Evolutionary conservation across 2,329 filamentous ascomycete genomes (phyloP), one percentile per base, ranked within the genome.

Genomic region (Apiospora marii): DNA sequence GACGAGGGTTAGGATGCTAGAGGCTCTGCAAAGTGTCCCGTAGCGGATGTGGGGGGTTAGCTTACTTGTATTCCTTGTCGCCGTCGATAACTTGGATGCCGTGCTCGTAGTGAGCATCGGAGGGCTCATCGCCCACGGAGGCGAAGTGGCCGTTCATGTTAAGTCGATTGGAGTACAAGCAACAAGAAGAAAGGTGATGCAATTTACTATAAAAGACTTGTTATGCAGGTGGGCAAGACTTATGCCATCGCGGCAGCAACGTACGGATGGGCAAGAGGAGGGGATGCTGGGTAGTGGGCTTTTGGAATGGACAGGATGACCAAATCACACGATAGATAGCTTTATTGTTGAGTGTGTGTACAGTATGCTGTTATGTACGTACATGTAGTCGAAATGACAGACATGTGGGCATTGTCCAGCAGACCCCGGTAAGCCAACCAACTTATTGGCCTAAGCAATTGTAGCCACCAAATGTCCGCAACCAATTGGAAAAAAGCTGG

Each of bases 1-100:
- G 41, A 19, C 10, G 12, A 13, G 76, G 70, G 67, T 61, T 53
- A 69, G 30, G 68, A 73, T 61, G 58, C 44, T 19, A 68, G 69
- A 73, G 37, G 49, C 24, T 30, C 5, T 16, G 48, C 44, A 37
- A 67, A 68, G 68, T 44, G 74, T 73, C 70, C 41, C 41, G 69
- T 53, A 71, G 19, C n/a, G 30, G 14, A 61, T 19, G 58, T 14
- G 58, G 34, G 16, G 34, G 58, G n/a, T 41, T 3, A 22, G 81
- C 92, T 76, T 89, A 97, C 95, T 98, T 98, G 91, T 98, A 99
- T 79, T 94, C 89, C 87, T 98, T 98, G 81, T 97, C 92, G 85
- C 95, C 95, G 82, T 98, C 94, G 81, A 99, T 94, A 78, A 99
- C 95, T 85, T 99, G 96, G 80, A 98, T 94, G 81, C 96, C 96